Percentiles rank a stretch among this genome's conserved stretches.
Conservation (phyloP, 2,329 filamentous ascomycete species). For the Coniochaeta sp. region DNA sequence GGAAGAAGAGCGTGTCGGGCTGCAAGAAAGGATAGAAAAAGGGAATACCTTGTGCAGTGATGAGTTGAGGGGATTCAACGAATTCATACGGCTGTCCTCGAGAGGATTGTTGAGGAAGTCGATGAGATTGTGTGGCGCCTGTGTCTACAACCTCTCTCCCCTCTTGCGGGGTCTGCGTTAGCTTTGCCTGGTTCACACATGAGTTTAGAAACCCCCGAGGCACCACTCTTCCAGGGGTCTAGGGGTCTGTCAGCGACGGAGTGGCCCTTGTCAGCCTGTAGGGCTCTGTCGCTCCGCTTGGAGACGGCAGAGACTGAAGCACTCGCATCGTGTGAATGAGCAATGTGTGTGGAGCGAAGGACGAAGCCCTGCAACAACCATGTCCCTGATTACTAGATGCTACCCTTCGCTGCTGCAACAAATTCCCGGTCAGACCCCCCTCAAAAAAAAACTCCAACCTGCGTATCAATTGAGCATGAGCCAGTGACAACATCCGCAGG, state of each 20-base stretch:
- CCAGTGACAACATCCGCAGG: neutral
- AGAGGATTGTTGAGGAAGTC: constrained; percentile 20
- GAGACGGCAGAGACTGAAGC: neutral
- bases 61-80: constrained; percentile 32
- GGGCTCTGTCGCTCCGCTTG: neutral
- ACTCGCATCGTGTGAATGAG: constrained; percentile 1
- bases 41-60: constrained; percentile 30
- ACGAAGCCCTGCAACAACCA: neutral
- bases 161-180: constrained; percentile 10
- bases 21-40: constrained; percentile 6
- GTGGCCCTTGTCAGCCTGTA: neutral
- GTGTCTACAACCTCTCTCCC: constrained; percentile 6
- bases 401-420: neutral
- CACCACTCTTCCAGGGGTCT: neutral
- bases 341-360: constrained; percentile 4
- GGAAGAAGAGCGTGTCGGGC: neutral
- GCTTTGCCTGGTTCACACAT: constrained; percentile 4
- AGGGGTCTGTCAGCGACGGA: neutral
- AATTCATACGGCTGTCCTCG: constrained; percentile 36
- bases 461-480: neutral
- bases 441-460: neutral
- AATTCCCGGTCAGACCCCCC: neutral
- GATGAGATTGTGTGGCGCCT: constrained; percentile 18
- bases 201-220: neutral
- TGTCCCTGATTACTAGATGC: neutral